Base-by-base conservation (phyloP, 305 asterid genomes). In the Ilex paraguariensis region DNA sequence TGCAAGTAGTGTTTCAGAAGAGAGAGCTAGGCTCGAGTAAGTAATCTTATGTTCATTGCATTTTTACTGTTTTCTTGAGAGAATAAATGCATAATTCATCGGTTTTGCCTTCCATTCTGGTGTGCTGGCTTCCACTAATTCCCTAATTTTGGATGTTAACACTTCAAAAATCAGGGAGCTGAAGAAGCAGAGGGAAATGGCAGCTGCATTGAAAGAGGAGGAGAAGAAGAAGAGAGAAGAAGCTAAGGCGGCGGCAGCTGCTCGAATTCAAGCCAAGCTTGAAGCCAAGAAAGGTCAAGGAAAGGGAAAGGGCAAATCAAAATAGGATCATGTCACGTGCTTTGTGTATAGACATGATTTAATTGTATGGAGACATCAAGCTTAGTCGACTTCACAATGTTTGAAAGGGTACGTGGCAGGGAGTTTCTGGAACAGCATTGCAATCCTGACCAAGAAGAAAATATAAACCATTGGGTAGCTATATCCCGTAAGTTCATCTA, bases 231-330 rank as follows among this genome's bases (percentile, higher is more conserved):
- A 93, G 81, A 73, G 99, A 61, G 97, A 90, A 79, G 99, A 87
- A 71, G 97, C 99, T 3, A 90, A 93, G 81, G 95, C 96, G 0
- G 95, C 97, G 0, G 99, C 99, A 11, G 92, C 99, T n/a, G 97
- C 99, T 49, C 82, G 97, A 63, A 82, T 93, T 57, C 99, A 86
- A 79, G 95, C 99, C 68, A 93, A 90, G 75, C 91, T 87, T 51
- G 96, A 87, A 3, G 87, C 95, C 50, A 93, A 90, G 78, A 93
- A 87, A 70, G 85, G 85, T 50, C 75, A 66, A 60, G 95, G 99
- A 54, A 93, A 85, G 76, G 98, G 97, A 13, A 91, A 91, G 73
- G 96, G 96, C n/a, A 93, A 90, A 74, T 81, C 77, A 55, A 92
- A 87, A 70, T 90, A 77, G 65, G 68, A 54, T 30, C 10, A 11